Percentiles rank a stretch among this genome's conserved stretches.
These are phyloP conservation scores for Aspergillus sojae DNA, from an alignment of 2,329 filamentous ascomycete genomes.

Conservation along the genomic window DNA sequence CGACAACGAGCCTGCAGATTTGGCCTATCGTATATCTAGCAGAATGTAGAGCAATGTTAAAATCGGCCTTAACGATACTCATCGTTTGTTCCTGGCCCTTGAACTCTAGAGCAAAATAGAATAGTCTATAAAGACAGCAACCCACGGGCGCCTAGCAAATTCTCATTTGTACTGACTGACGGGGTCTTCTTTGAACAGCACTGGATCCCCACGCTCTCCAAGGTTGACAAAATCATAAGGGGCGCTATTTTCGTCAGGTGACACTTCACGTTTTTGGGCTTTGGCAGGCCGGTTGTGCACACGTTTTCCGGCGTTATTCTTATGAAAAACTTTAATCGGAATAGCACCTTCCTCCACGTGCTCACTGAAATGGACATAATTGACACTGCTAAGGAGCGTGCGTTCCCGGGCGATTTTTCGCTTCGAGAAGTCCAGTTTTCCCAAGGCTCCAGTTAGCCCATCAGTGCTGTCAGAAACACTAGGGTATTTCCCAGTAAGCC, in stretches of 20 bases:
- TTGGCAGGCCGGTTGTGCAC: conserved; percentile 46
- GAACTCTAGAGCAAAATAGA: background rate
- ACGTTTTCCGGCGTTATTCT: conserved; percentile 61
- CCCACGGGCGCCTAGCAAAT: background rate
- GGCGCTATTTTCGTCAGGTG: conserved; percentile 68
- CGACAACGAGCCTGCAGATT: background rate
- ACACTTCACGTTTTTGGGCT: conserved; percentile 54
- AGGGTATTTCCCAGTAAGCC: conserved; percentile 68
- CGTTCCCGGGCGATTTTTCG: conserved; percentile 80
- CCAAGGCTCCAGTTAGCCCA: conserved; percentile 84
- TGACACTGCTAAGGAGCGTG: conserved; percentile 80
- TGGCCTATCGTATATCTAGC: background rate
- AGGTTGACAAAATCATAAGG: conserved; percentile 79
- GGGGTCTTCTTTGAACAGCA: conserved; percentile 69
- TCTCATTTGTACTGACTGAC: conserved; percentile 39
- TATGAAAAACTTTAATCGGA: conserved; percentile 73
- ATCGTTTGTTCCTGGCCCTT: background rate
- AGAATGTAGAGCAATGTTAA: background rate
- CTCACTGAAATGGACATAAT: conserved; percentile 67
- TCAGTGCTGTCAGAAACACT: conserved; percentile 84
- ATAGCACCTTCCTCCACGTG: conserved; percentile 60
- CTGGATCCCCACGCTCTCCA: conserved; percentile 83
- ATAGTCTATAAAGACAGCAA: background rate
- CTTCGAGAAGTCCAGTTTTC: conserved; percentile 78
- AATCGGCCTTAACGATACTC: background rate